These are phyloP conservation scores for Pterocarpus macrocarpus DNA, from an alignment of 306 rosid genomes.

Conservation along the genomic window DNA sequence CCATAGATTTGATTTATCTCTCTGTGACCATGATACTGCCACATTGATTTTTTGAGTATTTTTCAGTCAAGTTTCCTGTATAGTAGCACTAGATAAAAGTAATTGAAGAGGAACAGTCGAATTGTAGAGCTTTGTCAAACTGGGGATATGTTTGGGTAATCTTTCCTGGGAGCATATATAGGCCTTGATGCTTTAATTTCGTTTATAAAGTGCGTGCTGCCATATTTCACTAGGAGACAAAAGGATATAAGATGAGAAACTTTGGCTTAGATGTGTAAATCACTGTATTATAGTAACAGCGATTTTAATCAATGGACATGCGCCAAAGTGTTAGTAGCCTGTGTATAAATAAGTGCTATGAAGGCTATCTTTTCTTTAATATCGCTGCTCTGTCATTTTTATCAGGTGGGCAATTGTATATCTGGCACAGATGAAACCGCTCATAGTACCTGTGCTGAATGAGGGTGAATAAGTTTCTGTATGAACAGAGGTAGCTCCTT, in stretches of 20 bases:
- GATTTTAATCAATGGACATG: conserved; percentile 9
- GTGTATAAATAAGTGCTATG: neutral
- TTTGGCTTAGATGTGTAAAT: conserved; percentile 18
- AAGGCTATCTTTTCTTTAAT: neutral
- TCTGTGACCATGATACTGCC: neutral
- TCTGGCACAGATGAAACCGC: conserved; percentile 94
- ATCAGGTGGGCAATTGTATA: conserved; percentile 95
- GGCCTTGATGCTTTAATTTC: neutral
- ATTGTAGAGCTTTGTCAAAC: neutral
- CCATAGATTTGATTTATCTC: neutral
- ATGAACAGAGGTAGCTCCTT: conserved; percentile 38
- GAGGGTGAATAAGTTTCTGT: conserved; percentile 64
- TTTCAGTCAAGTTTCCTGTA: neutral
- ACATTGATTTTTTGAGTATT: neutral
- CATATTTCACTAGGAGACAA: neutral
- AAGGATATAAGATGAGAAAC: conserved; percentile 9
- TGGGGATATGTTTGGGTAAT: neutral
- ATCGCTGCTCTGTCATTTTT: conserved; percentile 13
- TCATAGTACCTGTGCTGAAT: conserved; percentile 85
- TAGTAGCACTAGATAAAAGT: conserved; percentile 2
- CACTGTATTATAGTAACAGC: neutral
- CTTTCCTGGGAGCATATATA: neutral
- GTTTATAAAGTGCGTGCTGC: neutral
- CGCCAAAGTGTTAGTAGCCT: neutral
- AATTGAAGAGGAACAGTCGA: conserved; percentile 27